These are phyloP conservation scores for Triticum urartu DNA, from an alignment of 176 grass and related monocot genomes.

Conservation along the genomic window DNA sequence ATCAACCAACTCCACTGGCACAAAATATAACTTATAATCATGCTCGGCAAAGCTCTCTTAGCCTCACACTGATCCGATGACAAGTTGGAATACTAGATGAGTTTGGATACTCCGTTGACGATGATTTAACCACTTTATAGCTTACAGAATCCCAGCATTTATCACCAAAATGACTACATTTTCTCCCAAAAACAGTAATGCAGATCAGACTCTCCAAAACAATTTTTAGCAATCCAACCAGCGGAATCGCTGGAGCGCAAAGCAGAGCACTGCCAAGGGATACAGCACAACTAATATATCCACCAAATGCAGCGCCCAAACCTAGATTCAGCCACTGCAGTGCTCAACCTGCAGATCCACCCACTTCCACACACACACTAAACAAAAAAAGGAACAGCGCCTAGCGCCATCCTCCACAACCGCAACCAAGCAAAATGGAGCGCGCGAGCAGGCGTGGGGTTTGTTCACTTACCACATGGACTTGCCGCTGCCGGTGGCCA, in stretches of 20 bases:
- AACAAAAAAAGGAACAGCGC: neutral
- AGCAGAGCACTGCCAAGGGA: neutral
- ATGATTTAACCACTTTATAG: too few relatives aligned
- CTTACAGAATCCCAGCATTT: neutral
- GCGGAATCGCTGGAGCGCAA: neutral
- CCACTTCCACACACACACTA: neutral
- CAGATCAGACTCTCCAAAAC: neutral
- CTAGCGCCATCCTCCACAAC: neutral
- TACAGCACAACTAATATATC: neutral
- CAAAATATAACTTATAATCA: neutral
- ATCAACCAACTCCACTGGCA: neutral
- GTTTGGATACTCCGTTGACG: neutral
- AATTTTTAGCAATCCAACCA: neutral
- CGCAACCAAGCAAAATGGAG: neutral
- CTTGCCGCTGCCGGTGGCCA: constrained; percentile 98
- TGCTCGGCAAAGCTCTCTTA: neutral
- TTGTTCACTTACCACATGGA: constrained; percentile 55
- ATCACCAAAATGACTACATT: neutral
- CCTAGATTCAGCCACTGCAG: neutral
- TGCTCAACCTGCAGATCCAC: neutral
- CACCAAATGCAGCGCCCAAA: neutral
- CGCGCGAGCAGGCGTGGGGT: neutral
- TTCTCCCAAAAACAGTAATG: neutral
- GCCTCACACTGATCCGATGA: neutral
- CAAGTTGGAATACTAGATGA: neutral